These are phyloP conservation scores for Polyporus arcularius DNA, from an alignment of 768 basidiomycete genomes.

Conservation along the genomic window DNA sequence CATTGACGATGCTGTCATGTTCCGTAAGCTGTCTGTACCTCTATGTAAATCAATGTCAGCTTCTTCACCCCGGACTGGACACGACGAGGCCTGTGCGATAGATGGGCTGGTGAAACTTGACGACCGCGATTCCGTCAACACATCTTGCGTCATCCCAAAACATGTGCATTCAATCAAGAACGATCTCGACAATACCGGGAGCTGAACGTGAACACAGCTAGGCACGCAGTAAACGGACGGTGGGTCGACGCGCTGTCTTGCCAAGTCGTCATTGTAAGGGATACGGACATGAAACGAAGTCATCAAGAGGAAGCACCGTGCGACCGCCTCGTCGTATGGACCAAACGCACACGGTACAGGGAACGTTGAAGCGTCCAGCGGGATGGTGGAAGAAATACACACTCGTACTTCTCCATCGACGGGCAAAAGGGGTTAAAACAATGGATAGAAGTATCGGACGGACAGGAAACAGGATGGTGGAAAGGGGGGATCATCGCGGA, in stretches of 20 bases:
- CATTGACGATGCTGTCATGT: no score
- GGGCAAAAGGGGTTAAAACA: not conserved
- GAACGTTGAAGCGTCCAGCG: constrained; percentile 23
- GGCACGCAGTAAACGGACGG: not conserved
- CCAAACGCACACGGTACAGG: constrained; percentile 1
- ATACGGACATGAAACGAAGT: constrained; percentile 17
- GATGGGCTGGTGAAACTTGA: no score
- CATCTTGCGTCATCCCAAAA: no score
- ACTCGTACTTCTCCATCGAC: constrained; percentile 8
- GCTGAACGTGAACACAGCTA: not conserved
- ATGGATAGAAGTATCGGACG: constrained; percentile 5
- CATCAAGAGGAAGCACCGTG: constrained; percentile 8
- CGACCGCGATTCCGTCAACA: no score
- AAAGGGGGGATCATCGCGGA: not conserved
- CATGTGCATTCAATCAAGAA: no score
- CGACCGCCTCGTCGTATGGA: constrained; percentile 4
- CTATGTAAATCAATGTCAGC: no score
- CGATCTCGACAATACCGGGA: no score
- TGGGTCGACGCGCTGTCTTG: constrained; percentile 23
- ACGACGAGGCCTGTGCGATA: no score
- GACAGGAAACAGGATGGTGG: not conserved
- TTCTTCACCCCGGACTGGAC: no score
- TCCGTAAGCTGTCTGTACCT: no score
- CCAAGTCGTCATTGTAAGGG: constrained; percentile 11
- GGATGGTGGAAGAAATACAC: constrained; percentile 1